Evolutionary conservation across 2,329 filamentous ascomycete genomes (phyloP), one percentile per base, ranked within the genome.

Genomic region (Colletotrichum sp.): DNA sequence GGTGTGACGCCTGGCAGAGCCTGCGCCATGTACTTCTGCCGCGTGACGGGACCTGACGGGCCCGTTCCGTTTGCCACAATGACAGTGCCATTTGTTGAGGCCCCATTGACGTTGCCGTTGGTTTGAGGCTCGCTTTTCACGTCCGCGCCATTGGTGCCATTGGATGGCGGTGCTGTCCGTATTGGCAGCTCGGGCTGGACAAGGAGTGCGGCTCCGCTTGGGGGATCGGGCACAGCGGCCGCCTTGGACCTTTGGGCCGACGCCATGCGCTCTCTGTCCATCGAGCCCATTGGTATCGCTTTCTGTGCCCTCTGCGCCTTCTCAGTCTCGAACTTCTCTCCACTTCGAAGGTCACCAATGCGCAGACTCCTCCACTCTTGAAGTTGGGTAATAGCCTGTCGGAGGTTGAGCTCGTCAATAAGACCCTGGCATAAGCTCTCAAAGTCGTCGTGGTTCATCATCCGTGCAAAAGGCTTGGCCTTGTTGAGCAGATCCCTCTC

Each of bases 381-480:
- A 4, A 99, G 88, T 83, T 98, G 96, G 0, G 90, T 79, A 75
- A 99, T 98, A 48, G 97, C 97, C 81, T 98, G 93, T 3, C 97
- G 93, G 22, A 99, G 88, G 79, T 98, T 98, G 78, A 97, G 92
- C 84, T 99, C 97, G 80, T 98, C 96, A 63, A 98, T 91, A 1
- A 99, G 87, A 3, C 96, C 96, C 76, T 95, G 93, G 79, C 93
- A 94, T 79, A 98, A 93, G 13, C 93, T 91, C 78, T 98, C 94
- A 81, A 98, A 98, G 83, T 99, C 97, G 63, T 93, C 90, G 80
- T 94, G 94, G 80, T 96, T 98, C 96, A 98, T 98, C 91, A 98
- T 98, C 57, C 96, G 92, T 4, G 96, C 96, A 81, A 98, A 98
- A 0, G 97, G 97, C 81, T 99, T 99, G 7, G 96, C 94, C 83